Evolutionary conservation across 2,329 filamentous ascomycete species (phyloP), one percentile per base, ranked within the genome.

Genomic region (Alternaria sp.): DNA sequence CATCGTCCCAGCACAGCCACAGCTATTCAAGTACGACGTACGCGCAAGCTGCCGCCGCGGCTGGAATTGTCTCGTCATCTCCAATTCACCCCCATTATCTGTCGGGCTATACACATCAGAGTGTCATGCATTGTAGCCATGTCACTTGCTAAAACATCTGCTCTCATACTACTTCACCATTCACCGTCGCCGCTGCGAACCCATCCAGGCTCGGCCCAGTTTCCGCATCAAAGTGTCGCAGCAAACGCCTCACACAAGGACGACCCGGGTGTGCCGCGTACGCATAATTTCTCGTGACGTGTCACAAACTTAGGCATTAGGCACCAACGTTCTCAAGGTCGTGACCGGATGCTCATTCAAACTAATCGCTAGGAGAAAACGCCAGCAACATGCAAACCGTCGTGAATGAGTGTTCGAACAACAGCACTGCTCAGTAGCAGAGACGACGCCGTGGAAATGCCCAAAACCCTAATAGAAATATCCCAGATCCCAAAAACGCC

Each of bases 391-490:
- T 68, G 69, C 71, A 70, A 67, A 62, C 67, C 65, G 64, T 72
- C 66, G 63, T 68, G 65, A 73, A 69, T 56, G 74, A 75, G 72
- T 59, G 71, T 70, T 66, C 63, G 62, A 72, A 69, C 21, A 63
- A 67, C 63, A 59, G 43, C 56, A 56, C 49, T 53, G 49, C 30
- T 41, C 49, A 61, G 64, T 54, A 67, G 64, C 67, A 65, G 66
- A 56, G 65, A 50, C 58, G 54, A 77, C 75, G 69, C 74, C 76
- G 33, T 68, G 67, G 63, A 70, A 73, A 78, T 78, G 77, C 75
- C 60, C 66, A 60, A 69, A 72, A 62, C 64, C 55, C 64, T 60
- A 56, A 61, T 72, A 74, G 46, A 41, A 77, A 77, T 76, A 66
- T 53, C 53, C 62, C 63, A 66, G 64, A 47, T 65, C 58, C 68